A percentile compares a stretch with the other conserved stretches of the same genome.
These are phyloP conservation scores for Hippophae rhamnoides DNA, from an alignment of 306 rosid genomes.

Conservation along the genomic window DNA sequence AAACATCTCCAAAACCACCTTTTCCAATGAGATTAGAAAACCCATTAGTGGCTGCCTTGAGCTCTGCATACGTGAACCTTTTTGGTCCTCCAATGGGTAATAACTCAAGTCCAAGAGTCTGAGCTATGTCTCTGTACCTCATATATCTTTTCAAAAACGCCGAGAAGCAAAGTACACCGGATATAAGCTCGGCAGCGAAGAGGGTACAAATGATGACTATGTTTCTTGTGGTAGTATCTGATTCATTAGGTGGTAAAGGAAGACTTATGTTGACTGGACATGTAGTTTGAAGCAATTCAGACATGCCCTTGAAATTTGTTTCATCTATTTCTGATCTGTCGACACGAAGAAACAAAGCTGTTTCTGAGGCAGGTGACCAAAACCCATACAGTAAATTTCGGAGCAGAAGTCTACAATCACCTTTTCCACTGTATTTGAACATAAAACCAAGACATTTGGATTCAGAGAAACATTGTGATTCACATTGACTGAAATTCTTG, in stretches of 20 bases:
- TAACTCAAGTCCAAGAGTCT: too few relatives aligned
- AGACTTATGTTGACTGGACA: constrained; percentile 67
- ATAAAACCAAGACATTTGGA: constrained; percentile 43
- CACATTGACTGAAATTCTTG: constrained; percentile 33
- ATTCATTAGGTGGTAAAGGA: constrained; percentile 52
- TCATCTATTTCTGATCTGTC: constrained; percentile 34
- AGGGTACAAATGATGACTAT: constrained; percentile 55
- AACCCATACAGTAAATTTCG: constrained; percentile 40
- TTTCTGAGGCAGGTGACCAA: constrained; percentile 72
- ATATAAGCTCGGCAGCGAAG: constrained; percentile 48
- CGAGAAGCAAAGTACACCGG: too few relatives aligned
- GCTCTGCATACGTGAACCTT: too few relatives aligned
- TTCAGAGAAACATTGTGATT: constrained; percentile 26
- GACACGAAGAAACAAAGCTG: constrained; percentile 44
- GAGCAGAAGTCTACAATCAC: constrained; percentile 26
- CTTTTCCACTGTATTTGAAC: constrained; percentile 50
- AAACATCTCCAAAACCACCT: constrained; percentile 36
- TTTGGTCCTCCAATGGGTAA: too few relatives aligned
- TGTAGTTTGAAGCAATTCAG: constrained; percentile 49
- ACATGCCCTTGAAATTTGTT: constrained; percentile 58
- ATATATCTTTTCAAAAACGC: too few relatives aligned
- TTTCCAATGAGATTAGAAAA: too few relatives aligned
- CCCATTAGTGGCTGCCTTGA: too few relatives aligned
- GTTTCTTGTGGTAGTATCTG: constrained; percentile 56
- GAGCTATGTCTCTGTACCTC: too few relatives aligned